Evolutionary conservation across 208 protist species (phyloP), one percentile per base, ranked within the genome.

Genomic region (Angomonas desouzai): DNA sequence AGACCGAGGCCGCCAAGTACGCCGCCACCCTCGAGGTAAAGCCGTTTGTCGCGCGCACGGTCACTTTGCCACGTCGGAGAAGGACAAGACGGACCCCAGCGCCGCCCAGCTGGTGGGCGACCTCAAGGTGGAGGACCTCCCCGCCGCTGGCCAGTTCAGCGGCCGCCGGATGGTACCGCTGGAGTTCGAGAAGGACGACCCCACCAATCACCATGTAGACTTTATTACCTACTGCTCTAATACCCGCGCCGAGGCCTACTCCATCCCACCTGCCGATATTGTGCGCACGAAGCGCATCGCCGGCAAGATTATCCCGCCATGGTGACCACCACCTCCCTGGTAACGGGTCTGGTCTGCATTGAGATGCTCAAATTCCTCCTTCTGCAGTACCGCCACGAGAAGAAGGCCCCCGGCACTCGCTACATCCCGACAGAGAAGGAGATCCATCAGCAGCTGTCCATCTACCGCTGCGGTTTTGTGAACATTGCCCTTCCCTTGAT

Each of bases 251-350:
- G 58, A 62, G 20, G 92, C 92, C 29, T 99, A 98, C 61, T 59
- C 61, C 29, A 99, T 99, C 66, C 87, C 91, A 0, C 66, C 79
- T 13, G 89, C 85, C 0, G 87, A 96, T 64, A 64, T 86, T 2
- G 55, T 79, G 40, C 63, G 77, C 16, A 97, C 89, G 32, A 97
- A 94, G 65, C 79, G 77, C 25, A 95, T 99, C 66, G 95, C 98
- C 3, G 97, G 98, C 27, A 98, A 98, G 68, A 99, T 99, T 79
- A 99, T 99, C 67, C 99, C 22, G 99, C 99, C 9, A 99, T 99
- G 83, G 97, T 99, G 48, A 99, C 99, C 18, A 99, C 99, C 13
- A 99, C 99, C 7, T 96, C 98, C 7, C 60, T 99, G 18, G 97
- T 99, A 13, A 96, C 96, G 34, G 99, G 99, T 4, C 85, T 99